phyloP scores from a whole-genome alignment of 805 yeast genomes.

The Ogataea angusta region DNA sequence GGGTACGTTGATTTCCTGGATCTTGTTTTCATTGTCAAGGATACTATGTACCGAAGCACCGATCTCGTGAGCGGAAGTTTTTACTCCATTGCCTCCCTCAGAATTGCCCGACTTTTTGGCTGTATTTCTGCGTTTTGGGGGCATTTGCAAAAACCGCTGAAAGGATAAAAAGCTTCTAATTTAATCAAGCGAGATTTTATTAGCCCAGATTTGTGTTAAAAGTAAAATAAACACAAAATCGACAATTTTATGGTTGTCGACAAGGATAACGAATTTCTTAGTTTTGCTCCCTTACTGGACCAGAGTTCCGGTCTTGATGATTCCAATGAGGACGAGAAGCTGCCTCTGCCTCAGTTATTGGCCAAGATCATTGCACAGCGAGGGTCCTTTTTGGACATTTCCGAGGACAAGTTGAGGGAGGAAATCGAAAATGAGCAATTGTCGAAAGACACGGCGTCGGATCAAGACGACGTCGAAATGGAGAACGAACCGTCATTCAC shows the following conservation, averaged over 20 bases:
- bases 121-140: conserved; percentile 6
- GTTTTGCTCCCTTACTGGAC: conserved; percentile 17
- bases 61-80: conserved; percentile 8
- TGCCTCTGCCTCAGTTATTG: conserved; percentile 48
- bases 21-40: conserved; percentile 1
- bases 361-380: conserved; percentile 58
- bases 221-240: neutral
- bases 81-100: neutral
- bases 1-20: conserved; percentile 5
- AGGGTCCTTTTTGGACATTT: conserved; percentile 54
- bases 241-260: neutral
- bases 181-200: neutral
- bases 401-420: conserved; percentile 50
- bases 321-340: conserved; percentile 16
- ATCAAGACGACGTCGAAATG: conserved; percentile 22
- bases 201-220: neutral
- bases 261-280: conserved; percentile 5
- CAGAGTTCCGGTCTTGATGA: conserved; percentile 4
- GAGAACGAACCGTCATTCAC: conserved; percentile 5
- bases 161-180: conserved; percentile 1
- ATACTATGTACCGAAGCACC: conserved; percentile 5
- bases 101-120: conserved; percentile 3
- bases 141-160: neutral
- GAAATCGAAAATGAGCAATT: conserved; percentile 36
- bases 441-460: conserved; percentile 11